These are phyloP conservation scores for Fusarium algeriense DNA, from an alignment of 2,329 filamentous ascomycete genomes.

Conservation along the genomic window DNA sequence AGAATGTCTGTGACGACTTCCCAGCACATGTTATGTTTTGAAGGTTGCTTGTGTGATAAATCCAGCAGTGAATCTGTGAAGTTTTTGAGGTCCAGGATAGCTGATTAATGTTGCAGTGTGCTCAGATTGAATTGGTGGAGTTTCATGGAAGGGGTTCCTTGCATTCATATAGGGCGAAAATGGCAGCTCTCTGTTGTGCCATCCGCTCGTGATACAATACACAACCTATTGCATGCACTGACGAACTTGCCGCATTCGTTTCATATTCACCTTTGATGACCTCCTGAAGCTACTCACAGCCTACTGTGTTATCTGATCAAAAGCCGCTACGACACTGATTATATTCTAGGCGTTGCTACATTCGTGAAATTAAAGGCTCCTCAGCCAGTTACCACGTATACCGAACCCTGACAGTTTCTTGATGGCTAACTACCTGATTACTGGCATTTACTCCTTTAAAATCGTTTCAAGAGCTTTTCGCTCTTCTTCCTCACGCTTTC, in stretches of 20 bases:
- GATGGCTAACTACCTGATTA: not conserved
- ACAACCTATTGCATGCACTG: accelerated
- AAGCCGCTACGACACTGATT: accelerated
- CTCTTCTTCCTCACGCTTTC: not conserved
- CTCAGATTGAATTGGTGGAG: accelerated
- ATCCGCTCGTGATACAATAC: not conserved
- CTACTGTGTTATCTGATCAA: accelerated
- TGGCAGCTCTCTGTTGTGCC: accelerated
- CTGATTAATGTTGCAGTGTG: too few relatives aligned
- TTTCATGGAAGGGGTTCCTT: not conserved
- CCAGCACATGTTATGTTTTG: not conserved
- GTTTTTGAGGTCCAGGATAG: too few relatives aligned
- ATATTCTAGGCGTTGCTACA: accelerated
- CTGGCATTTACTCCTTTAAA: not conserved
- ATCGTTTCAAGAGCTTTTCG: not conserved
- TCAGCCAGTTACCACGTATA: accelerated
- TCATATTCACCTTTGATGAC: accelerated
- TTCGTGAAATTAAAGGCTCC: accelerated
- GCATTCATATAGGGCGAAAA: too few relatives aligned
- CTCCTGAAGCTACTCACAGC: not conserved
- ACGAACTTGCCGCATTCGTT: not conserved
- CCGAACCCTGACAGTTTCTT: accelerated
- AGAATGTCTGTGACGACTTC: too few relatives aligned
- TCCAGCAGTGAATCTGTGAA: accelerated
- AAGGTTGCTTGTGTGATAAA: accelerated